Conservation (phyloP, 2,329 filamentous ascomycete genomes). For the Epichloe sp. region DNA sequence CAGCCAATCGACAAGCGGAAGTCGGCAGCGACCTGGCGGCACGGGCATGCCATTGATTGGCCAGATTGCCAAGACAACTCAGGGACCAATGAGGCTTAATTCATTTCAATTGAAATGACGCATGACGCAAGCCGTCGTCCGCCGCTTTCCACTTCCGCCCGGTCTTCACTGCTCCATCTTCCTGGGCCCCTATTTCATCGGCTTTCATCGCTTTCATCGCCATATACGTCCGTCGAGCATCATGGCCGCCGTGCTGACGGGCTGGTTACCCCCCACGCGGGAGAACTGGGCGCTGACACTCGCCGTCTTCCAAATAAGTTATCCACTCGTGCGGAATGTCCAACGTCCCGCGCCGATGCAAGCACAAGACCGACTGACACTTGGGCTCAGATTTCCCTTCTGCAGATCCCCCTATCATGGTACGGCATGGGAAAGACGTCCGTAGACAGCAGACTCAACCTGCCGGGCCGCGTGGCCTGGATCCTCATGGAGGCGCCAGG, state of each 20-base stretch:
- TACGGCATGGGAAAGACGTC: conserved; percentile 94
- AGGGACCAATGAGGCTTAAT: too few species aligned
- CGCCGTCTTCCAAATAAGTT: conserved; percentile 37
- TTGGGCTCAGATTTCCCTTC: conserved; percentile 44
- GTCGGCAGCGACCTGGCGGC: too few species aligned
- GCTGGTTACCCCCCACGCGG: conserved; percentile 44
- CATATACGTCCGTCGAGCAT: too few species aligned
- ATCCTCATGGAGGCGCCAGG: conserved; percentile 76
- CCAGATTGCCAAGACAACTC: too few species aligned
- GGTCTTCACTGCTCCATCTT: too few species aligned
- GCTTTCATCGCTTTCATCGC: too few species aligned
- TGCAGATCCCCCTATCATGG: conserved; percentile 64
- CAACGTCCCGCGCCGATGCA: background rate
- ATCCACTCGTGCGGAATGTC: conserved; percentile 31
- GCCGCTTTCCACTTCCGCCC: too few species aligned
- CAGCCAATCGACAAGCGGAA: too few species aligned
- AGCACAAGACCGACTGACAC: background rate
- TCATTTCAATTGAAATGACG: too few species aligned
- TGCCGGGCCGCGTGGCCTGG: conserved; percentile 85
- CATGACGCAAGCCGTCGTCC: too few species aligned
- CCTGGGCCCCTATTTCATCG: too few species aligned
- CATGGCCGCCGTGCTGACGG: conserved; percentile 35
- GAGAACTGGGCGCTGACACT: conserved; percentile 44
- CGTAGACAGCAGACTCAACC: conserved; percentile 57
- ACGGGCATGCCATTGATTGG: too few species aligned